These are phyloP conservation scores for Exophiala lecanii-corni DNA, from an alignment of 2,329 filamentous ascomycete genomes.

Conservation along the genomic window DNA sequence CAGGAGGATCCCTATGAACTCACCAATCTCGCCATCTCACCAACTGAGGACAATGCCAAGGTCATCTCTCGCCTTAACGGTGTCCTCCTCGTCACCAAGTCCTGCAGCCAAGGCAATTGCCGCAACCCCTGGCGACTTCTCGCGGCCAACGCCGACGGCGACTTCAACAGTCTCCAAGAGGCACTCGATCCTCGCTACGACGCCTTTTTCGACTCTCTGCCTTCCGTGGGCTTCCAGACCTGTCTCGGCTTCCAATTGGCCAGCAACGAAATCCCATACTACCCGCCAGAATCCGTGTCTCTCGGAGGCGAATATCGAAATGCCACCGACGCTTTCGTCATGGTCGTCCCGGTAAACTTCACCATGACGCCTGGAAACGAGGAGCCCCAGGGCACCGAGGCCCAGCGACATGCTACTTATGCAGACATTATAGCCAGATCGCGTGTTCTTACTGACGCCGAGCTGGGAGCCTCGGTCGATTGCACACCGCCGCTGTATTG, in stretches of 20 bases:
- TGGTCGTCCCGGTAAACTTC: neutral
- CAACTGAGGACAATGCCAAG: neutral
- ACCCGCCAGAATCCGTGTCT: conserved; percentile 9
- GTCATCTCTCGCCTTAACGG: conserved; percentile 9
- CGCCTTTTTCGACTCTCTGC: conserved; percentile 20
- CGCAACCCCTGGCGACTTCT: conserved; percentile 9
- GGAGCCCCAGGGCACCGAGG: neutral
- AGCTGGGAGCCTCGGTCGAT: neutral
- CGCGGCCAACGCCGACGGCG: conserved; percentile 7
- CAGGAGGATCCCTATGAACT: conserved; percentile 27
- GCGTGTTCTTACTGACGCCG: neutral
- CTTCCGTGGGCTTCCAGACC: conserved; percentile 21
- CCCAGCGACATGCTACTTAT: neutral
- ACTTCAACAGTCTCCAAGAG: conserved; percentile 20
- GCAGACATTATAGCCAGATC: neutral
- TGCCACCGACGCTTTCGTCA: conserved; percentile 1
- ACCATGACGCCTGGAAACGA: neutral
- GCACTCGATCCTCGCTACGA: conserved; percentile 23
- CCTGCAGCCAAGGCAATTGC: conserved; percentile 3
- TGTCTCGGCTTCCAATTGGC: conserved; percentile 22
- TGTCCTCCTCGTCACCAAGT: conserved; percentile 1
- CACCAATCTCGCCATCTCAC: conserved; percentile 19
- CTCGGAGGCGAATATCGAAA: neutral
- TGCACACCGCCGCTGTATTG: neutral
- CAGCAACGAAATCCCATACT: conserved; percentile 25